Evolutionary conservation across 2,329 filamentous ascomycete genomes (phyloP).

Genomic region (Davidsoniella virescens): DNA sequence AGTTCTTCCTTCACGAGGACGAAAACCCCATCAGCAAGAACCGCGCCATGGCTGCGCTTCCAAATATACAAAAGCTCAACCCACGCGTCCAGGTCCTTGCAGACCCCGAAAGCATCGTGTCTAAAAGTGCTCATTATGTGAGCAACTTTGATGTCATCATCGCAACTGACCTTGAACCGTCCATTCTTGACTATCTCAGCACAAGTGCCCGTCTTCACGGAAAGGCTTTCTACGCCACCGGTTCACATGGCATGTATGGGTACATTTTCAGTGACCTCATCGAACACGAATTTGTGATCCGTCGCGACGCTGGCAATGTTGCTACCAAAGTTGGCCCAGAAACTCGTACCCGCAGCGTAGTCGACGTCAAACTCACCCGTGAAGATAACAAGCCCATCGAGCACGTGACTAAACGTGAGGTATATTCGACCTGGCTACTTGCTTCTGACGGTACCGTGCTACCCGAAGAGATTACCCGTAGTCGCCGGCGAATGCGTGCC

Average conservation of each 20-base stretch:
- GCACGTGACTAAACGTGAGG: slow-evolving; percentile 78
- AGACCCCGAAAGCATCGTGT: slow-evolving; percentile 49
- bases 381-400: slow-evolving; percentile 55
- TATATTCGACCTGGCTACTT: slow-evolving; percentile 78
- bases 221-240: slow-evolving; percentile 7
- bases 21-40: slow-evolving; percentile 61
- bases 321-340: slow-evolving; percentile 45
- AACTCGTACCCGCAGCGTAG: slow-evolving; percentile 59
- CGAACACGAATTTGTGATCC: slow-evolving; percentile 74
- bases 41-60: slow-evolving; percentile 64
- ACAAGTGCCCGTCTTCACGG: slow-evolving; percentile 61
- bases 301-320: slow-evolving; percentile 68
- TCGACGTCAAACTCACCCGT: slow-evolving; percentile 53
- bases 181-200: slow-evolving; percentile 64
- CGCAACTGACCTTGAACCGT: slow-evolving; percentile 70
- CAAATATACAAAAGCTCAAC: slow-evolving; percentile 73
- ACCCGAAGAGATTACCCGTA: slow-evolving; percentile 48
- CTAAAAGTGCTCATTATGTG: slow-evolving; percentile 60
- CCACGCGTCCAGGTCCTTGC: slow-evolving; percentile 65
- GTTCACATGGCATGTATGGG: slow-evolving; percentile 56
- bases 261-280: slow-evolving; percentile 92
- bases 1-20: slow-evolving; percentile 59
- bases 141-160: slow-evolving; percentile 70
- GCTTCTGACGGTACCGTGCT: slow-evolving; percentile 55
- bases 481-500: slow-evolving; percentile 46